These are phyloP conservation scores for Mycena olivaceomarginata DNA, from an alignment of 768 basidiomycete species.

Conservation along the genomic window DNA sequence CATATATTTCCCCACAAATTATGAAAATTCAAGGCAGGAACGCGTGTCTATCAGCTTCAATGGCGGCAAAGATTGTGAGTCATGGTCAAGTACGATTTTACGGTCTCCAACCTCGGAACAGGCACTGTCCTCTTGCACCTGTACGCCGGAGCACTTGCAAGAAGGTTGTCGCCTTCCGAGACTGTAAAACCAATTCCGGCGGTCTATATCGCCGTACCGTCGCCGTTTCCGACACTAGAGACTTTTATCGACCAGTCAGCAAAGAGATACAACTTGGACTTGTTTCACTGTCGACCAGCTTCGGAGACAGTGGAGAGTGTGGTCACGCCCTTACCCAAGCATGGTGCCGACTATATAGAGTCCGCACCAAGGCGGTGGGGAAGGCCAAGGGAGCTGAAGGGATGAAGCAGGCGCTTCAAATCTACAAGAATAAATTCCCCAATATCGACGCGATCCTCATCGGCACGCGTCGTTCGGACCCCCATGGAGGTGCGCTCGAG, in stretches of 20 bases:
- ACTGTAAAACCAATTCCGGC: conserved; percentile 72
- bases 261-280: conserved; percentile 81
- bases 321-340: conserved; percentile 57
- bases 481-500: conserved; percentile 88
- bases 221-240: conserved; percentile 91
- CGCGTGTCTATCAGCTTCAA: conserved; percentile 95
- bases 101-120: conserved; percentile 54
- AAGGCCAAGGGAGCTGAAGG: conserved; percentile 77
- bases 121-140: conserved; percentile 97
- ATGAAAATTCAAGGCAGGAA: conserved; percentile 69
- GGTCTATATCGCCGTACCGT: conserved; percentile 93
- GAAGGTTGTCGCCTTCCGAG: conserved; percentile 57
- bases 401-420: conserved; percentile 87
- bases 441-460: conserved; percentile 89
- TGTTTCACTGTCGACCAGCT: conserved; percentile 75
- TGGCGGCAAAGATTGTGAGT: conserved; percentile 97
- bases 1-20: conserved; percentile 38
- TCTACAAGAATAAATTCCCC: conserved; percentile 81
- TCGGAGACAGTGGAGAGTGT: conserved; percentile 69
- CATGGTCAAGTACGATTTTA: conserved; percentile 3
- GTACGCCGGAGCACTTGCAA: conserved; percentile 83
- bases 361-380: conserved; percentile 63
- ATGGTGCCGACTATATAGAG: conserved; percentile 46
- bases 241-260: conserved; percentile 83
- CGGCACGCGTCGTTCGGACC: conserved; percentile 93